phyloP scores from a whole-genome alignment of 1,139 yeast genomes.

The Pichia sorboxylosa region DNA sequence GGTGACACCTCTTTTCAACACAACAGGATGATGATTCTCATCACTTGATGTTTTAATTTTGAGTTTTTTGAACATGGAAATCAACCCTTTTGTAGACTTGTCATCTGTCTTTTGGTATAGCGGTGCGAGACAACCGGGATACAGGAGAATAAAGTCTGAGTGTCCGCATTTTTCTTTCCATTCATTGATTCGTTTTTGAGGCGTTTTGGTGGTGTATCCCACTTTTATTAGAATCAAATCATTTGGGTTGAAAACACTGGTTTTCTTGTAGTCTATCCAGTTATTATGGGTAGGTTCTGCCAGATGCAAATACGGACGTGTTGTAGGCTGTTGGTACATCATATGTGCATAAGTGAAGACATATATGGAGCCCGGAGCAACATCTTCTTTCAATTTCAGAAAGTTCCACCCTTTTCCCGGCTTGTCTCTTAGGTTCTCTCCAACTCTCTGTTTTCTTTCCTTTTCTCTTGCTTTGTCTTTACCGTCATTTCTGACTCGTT shows the following conservation, averaged over 20 bases:
- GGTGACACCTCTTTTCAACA: background rate
- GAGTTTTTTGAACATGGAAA: conserved; percentile 10
- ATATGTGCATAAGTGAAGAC: conserved; percentile 39
- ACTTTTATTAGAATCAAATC: conserved; percentile 38
- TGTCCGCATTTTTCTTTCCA: conserved; percentile 49
- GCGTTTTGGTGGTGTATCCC: conserved; percentile 43
- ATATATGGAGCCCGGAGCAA: conserved; percentile 37
- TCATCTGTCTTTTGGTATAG: conserved; percentile 4
- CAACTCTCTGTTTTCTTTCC: background rate
- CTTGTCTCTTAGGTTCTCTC: background rate
- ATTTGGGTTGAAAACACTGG: conserved; percentile 29
- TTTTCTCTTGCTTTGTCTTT: background rate
- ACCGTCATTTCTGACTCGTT: too few species aligned
- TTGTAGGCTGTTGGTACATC: conserved; percentile 22
- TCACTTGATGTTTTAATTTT: conserved; percentile 2
- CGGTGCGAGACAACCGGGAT: conserved; percentile 22
- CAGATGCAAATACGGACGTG: conserved; percentile 23
- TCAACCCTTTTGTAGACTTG: conserved; percentile 4
- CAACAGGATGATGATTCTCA: background rate
- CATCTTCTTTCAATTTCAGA: background rate
- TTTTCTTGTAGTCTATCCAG: conserved; percentile 23
- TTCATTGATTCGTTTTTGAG: conserved; percentile 33
- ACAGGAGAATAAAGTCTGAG: conserved; percentile 25
- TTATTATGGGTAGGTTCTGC: conserved; percentile 13
- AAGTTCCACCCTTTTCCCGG: background rate